Evolutionary conservation across 345 rosid species (phyloP), one percentile per base, ranked within the genome.

Genomic region (Syzygium jambos): DNA sequence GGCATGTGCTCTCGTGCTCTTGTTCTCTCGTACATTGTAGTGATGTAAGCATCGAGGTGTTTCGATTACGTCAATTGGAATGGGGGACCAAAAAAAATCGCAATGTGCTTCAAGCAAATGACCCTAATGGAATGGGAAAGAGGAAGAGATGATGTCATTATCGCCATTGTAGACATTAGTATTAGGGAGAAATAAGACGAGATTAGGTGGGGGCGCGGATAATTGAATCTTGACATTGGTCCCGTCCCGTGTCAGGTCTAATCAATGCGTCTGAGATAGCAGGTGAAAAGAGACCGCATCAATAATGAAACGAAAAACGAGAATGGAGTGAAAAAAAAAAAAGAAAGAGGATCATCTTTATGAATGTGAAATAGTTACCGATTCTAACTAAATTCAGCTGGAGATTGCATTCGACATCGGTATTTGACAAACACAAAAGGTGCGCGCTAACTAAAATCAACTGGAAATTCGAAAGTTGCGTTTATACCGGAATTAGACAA

Each of bases 261-360:
- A 63, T 63, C 77, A 0, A 63, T 0, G 15, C 1, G 5, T 63
- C 1, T 1, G 0, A 29, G 38, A 59, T 59, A 27, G 5, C 0
- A 29, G 68, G 27, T 59, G 19, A n/a, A 29, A 65, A 65, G 14
- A 63, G 10, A 2, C 7, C 77, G 7, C 38, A 15, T 29, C 41
- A 29, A 12, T 57, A 57, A 65, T 65, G 78, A 29, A 65, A 29
- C 7, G 46, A 15, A 65, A 19, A 65, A 65, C 41, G 29, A 65
- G 29, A 17, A 2, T 7, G 5, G 29, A 10, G 19, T 29, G 77
- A 63, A 2, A 65, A 61, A 61, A 63, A 17, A 53, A 43, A 6
- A 6, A 43, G 46, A 6, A 43, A 43, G 46, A 43, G 0, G 11
- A 65, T 65, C 3, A 29, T 65, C 4, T 65, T 29, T 29, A 7